Conservation (phyloP, 2,329 filamentous ascomycete species). For the Epicoccum nigrum region DNA sequence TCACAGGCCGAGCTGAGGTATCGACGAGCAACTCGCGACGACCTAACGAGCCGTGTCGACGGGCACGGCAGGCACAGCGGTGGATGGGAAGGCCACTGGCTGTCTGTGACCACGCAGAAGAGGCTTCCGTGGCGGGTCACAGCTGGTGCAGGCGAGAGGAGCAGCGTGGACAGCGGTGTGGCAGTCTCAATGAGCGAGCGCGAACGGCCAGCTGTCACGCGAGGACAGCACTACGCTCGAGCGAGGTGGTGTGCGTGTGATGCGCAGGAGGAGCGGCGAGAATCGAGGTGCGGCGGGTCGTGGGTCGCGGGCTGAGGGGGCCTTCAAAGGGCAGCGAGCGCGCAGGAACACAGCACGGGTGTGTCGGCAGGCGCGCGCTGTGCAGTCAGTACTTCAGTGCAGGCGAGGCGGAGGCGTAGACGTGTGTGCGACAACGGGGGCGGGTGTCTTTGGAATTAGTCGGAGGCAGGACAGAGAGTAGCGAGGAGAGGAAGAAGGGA, state of each 20-base stretch:
- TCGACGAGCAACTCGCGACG: slow-evolving; percentile 32
- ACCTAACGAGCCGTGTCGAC: slow-evolving; percentile 29
- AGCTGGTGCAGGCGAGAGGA: slow-evolving; percentile 24
- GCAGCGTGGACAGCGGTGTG: slow-evolving; percentile 31
- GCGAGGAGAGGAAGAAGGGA: slow-evolving; percentile 19
- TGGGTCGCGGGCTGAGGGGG: slow-evolving; percentile 30
- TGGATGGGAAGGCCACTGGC: slow-evolving; percentile 16
- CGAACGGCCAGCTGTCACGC: slow-evolving; percentile 26
- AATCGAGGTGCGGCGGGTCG: slow-evolving; percentile 32
- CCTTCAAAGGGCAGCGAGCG: slow-evolving; percentile 34
- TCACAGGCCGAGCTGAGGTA: slow-evolving; percentile 36
- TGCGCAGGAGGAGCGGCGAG: slow-evolving; percentile 35
- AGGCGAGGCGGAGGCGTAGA: slow-evolving; percentile 15
- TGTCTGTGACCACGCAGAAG: slow-evolving; percentile 26
- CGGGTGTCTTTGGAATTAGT: slow-evolving; percentile 30
- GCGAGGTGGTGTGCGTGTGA: slow-evolving; percentile 24
- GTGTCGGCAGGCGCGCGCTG: slow-evolving; percentile 26
- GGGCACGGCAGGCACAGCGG: slow-evolving; percentile 17
- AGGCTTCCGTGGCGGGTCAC: slow-evolving; percentile 38
- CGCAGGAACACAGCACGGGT: slow-evolving; percentile 29
- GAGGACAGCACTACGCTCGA: slow-evolving; percentile 20
- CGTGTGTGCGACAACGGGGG: slow-evolving; percentile 23
- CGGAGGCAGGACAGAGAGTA: slow-evolving; percentile 17
- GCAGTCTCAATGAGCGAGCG: slow-evolving; percentile 24
- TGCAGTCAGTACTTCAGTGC: slow-evolving; percentile 17